Base-by-base conservation (phyloP, 192 early-diverging fungal genomes). In the Dispira simplex region DNA sequence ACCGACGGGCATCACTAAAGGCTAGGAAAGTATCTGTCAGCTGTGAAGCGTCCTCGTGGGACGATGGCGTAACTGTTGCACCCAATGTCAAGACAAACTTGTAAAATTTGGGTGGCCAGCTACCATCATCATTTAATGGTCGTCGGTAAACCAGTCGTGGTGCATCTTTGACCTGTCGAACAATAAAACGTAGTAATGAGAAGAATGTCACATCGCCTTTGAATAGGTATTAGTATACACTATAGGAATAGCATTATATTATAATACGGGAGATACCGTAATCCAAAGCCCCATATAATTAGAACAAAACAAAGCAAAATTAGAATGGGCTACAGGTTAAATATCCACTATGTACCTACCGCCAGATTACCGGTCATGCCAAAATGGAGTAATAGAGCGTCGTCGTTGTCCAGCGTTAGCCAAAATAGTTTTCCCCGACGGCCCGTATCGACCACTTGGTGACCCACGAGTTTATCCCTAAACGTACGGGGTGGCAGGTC, bases 401-500 rank as follows among this genome's bases (percentile, higher is more conserved):
- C 64, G n/a, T 66, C 66, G 12, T 69, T 65, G 23, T 53, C 68
- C 21, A 77, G 43, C 28, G 48, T 23, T 10, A 80, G 67, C 56
- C 74, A 83, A 71, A 92, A 90, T 43, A 81, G 75, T 74, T 92
- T 93, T 46, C 91, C 91, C 32, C 77, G 74, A 23, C 91, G 79
- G 23, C 80, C 83, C 11, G 83, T 83, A 46, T 76, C 81, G 4
- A 81, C 65, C 3, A 93, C 67, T n/a, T 44, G 77, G 20, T 70
- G 67, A 11, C 77, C 76, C 9, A 64, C 64, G 16, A 92, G 53
- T 6, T 21, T 47, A 2, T 58, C 26, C 46, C 63, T 69, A 9
- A 84, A 55, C 13, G 79, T 70, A n/a, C 56, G 26, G 0, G 65
- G 54, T 10, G 66, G 46, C 43, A 63, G 57, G 20, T 71, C 68